Evolutionary conservation across 2,329 filamentous ascomycete species (phyloP), one percentile per base, ranked within the genome.

Genomic region (Colletotrichum orbiculare): DNA sequence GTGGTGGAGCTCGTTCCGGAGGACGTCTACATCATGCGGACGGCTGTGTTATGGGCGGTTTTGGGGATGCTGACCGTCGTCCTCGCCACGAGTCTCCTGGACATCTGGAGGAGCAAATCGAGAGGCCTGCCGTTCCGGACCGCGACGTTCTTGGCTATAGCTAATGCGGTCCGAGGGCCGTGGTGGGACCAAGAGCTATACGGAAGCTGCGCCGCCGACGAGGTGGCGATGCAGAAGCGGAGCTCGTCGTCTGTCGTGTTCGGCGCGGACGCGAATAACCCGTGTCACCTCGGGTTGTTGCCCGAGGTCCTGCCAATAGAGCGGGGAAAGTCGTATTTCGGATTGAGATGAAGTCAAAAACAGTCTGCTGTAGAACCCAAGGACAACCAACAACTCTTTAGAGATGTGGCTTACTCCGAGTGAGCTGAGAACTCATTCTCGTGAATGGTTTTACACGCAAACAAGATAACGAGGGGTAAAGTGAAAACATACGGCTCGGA

Each of bases 81-180:
- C 1, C 11, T 58, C 7, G 2, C 37, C 8, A 35, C 50, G n/a
- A 63, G 60, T 6, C 58, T 54, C 37, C 17, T 63, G 13, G 54
- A 63, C 10, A 38, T 63, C 4, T 63, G 54, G 45, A 37, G 60
- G 17, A 58, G 60, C 54, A 63, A 59, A 25, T 63, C 60, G 3
- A 46, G 54, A 1, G 60, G 54, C 13, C 13, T 63, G 25, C 60
- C 54, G 5, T 63, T 58, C 1, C 17, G 60, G 11, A 11, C 60
- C 5, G 54, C 60, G 9, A 54, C 54, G 7, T 64, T 64, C 25
- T 11, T 59, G 54, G 60, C 54, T 8, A 48, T 64, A 4, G 54
- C 60, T 6, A 64, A 64, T 13, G 54, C 54, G 2, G 60, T 59
- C 0, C n/a, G 60, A n/a, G 60, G 60, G 2, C 54, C 48, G 1